Percentiles rank a stretch among this genome's conserved stretches.
Evolutionary conservation across 164 flowering plant species (phyloP).

Genomic region (Malania oleifera): DNA sequence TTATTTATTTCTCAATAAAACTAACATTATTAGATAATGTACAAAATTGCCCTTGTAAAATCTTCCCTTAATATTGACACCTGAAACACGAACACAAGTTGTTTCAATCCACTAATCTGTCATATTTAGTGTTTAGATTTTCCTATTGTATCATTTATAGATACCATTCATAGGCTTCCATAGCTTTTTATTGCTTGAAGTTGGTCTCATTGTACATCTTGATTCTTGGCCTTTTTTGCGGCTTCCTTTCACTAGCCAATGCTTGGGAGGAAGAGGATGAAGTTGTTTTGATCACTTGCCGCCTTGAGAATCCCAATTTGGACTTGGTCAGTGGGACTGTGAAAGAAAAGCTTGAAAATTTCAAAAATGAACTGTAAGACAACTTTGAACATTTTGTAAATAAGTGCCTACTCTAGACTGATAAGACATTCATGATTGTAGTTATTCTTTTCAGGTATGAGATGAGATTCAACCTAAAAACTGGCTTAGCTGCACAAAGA

Average conservation of each 20-base stretch:
- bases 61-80: no score
- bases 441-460: conserved; percentile 57
- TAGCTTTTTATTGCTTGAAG: not conserved
- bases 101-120: no score
- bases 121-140: no score
- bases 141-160: no score
- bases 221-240: conserved; percentile 14
- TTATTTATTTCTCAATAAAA: no score
- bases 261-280: conserved; percentile 98
- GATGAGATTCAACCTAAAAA: conserved; percentile 90
- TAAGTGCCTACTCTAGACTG: not conserved
- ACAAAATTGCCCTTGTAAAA: no score
- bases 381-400: not conserved
- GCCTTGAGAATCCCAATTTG: conserved; percentile 70
- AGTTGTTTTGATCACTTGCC: conserved; percentile 80
- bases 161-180: no score
- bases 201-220: not conserved
- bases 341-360: conserved; percentile 62
- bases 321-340: conserved; percentile 63
- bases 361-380: conserved; percentile 77
- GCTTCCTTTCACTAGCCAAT: conserved; percentile 53
- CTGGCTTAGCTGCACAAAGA: conserved; percentile 79
- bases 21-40: no score
- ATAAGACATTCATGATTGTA: conserved; percentile 4
- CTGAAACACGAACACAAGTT: no score